Percentiles rank a stretch among this genome's conserved stretches.
Evolutionary conservation across 306 rosid genomes (phyloP).

Genomic region (Glycyrrhiza uralensis): DNA sequence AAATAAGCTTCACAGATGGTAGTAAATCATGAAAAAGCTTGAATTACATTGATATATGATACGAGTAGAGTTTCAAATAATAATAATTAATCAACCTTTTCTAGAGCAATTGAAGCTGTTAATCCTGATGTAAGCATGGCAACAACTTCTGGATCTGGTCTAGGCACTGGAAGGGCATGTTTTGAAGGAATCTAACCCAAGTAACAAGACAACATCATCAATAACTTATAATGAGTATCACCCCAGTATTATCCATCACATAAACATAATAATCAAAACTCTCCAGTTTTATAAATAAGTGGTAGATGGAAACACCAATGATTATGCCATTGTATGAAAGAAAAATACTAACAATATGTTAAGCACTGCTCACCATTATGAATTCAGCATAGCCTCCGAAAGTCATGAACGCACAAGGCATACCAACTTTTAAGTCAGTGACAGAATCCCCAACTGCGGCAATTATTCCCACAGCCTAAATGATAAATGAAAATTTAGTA

Average conservation of each 20-base stretch:
- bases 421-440: constrained; percentile 63
- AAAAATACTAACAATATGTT: constrained; percentile 10
- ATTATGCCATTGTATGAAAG: not conserved
- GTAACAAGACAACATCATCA: constrained; percentile 22
- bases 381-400: constrained; percentile 94
- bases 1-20: not conserved
- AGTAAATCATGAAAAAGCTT: not conserved
- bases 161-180: constrained; percentile 81
- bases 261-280: constrained; percentile 10
- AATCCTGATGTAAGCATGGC: constrained; percentile 98
- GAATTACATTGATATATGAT: not conserved
- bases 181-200: constrained; percentile 66
- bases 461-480: constrained; percentile 88
- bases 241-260: not conserved
- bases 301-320: not conserved
- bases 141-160: constrained; percentile 97
- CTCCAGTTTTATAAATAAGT: not conserved
- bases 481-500: constrained; percentile 13
- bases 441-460: constrained; percentile 86
- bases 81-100: constrained; percentile 55
- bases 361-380: constrained; percentile 37
- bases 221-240: not conserved
- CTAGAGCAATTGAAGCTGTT: constrained; percentile 91
- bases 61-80: constrained; percentile 14
- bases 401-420: constrained; percentile 90